phyloP scores from a whole-genome alignment of 2,329 filamentous ascomycete species.

The Ploettnerulaceae sp. region DNA sequence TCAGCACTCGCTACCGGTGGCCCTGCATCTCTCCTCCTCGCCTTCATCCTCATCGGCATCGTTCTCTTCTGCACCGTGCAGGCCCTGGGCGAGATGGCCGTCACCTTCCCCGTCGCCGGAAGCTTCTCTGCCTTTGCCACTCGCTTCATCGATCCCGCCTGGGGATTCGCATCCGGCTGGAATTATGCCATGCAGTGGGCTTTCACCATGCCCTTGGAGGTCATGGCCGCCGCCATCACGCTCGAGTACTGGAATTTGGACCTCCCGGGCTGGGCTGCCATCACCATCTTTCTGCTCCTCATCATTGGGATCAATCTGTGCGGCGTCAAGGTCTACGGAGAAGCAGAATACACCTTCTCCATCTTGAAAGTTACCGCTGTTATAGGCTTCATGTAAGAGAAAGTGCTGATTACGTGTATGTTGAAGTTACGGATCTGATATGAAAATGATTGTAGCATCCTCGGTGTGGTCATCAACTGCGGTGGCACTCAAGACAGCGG shows the following conservation, averaged over 20 bases:
- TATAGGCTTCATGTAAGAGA: conserved; percentile 81
- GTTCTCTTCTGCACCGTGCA: conserved; percentile 93
- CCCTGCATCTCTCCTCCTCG: conserved; percentile 71
- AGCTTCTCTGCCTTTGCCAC: conserved; percentile 91
- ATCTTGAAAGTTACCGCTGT: conserved; percentile 84
- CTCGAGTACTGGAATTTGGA: conserved; percentile 75
- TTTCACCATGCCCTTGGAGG: conserved; percentile 74
- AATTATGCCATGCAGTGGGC: conserved; percentile 91
- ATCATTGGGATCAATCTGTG: conserved; percentile 83
- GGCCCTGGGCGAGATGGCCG: conserved; percentile 85
- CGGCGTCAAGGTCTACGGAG: conserved; percentile 81
- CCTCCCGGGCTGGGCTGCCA: conserved; percentile 74
- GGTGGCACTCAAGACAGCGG: conserved; percentile 69
- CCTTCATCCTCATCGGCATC: conserved; percentile 72
- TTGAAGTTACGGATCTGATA: conserved; percentile 5
- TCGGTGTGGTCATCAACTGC: conserved; percentile 81
- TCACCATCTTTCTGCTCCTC: conserved; percentile 71
- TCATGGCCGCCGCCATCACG: conserved; percentile 80
- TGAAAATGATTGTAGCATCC: too few species aligned
- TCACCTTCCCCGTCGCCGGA: conserved; percentile 90
- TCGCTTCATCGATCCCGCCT: conserved; percentile 89
- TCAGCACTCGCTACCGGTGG: conserved; percentile 66
- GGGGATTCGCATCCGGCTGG: conserved; percentile 94
- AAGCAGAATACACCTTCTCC: conserved; percentile 84
- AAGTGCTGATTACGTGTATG: not conserved